Evolutionary conservation across 140 eudicot species (phyloP), one percentile per base, ranked within the genome.

Genomic region (Erigeron philadelphicus): DNA sequence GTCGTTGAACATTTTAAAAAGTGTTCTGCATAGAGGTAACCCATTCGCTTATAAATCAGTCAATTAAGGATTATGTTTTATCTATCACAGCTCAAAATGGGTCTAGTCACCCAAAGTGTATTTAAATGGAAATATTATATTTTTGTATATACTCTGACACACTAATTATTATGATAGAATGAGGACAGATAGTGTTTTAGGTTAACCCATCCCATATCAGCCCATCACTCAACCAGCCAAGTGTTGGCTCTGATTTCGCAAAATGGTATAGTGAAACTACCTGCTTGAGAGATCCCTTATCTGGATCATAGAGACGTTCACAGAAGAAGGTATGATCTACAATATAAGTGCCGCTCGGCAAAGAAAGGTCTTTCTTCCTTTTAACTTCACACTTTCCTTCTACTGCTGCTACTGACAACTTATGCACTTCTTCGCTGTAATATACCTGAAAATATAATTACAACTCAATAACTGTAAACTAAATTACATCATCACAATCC

Each of bases 371-470:
- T 2, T 73, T 76, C 78, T 82, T 84, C 64, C 79, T 87, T 72
- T 81, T 79, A 54, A 87, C 87, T 77, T 84, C 86, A 84, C 95
- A 87, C 72, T 84, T 87, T 12, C 95, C 95, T 48, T 82, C 87
- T 54, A 87, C 23, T 38, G 79, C 77, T 23, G 64, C 73, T 40
- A 80, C 59, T n/a, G 83, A 68, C 80, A 87, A 19, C 15, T 71
- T 59, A 38, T 62, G 73, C 19, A 43, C 72, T 70, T 84, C 71
- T 58, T 84, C 85, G 66, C 95, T 84, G 78, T 84, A 87, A 69
- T 82, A 87, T 23, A 87, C 79, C 95, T 87, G 87, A 40, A 71
- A 70, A 48, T 35, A 7, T 4, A 56, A 70, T 68, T 64, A 40
- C 42, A 68, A 7, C 11, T 50, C 17, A 44, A 52, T 68, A 69